These are phyloP conservation scores for Buddleja alternifolia DNA, from an alignment of 257 asterid species.

Conservation along the genomic window DNA sequence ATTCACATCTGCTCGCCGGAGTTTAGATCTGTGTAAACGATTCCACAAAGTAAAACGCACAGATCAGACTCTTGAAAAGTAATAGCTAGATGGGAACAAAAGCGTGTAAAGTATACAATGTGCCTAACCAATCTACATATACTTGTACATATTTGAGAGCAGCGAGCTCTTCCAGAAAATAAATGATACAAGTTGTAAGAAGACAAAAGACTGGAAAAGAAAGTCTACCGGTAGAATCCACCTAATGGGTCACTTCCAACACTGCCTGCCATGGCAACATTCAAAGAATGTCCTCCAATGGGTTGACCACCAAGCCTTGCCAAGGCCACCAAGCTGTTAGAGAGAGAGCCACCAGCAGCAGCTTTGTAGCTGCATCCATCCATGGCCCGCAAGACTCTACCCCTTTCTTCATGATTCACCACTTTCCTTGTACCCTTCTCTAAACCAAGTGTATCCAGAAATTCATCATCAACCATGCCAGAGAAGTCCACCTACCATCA, in stretches of 20 bases:
- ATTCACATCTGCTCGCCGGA: slow-evolving; percentile 85
- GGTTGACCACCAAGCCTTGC: slow-evolving; percentile 91
- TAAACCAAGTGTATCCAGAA: slow-evolving; percentile 70
- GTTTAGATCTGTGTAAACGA: slow-evolving; percentile 67
- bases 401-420: slow-evolving; percentile 94
- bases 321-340: slow-evolving; percentile 91
- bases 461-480: slow-evolving; percentile 83
- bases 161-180: not conserved
- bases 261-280: slow-evolving; percentile 94
- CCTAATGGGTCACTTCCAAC: slow-evolving; percentile 96
- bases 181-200: not conserved
- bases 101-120: slow-evolving; percentile 6
- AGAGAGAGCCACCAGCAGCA: slow-evolving; percentile 99
- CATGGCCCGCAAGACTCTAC: slow-evolving; percentile 88
- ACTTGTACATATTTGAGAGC: slow-evolving; percentile 11
- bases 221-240: slow-evolving; percentile 77
- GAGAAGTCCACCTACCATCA: slow-evolving; percentile 87
- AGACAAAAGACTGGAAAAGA: not conserved
- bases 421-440: slow-evolving; percentile 91
- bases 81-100: not conserved
- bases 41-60: slow-evolving; percentile 4
- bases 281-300: slow-evolving; percentile 69
- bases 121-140: slow-evolving; percentile 5
- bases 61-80: slow-evolving; percentile 15
- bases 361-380: slow-evolving; percentile 98